These are phyloP conservation scores for Melaleuca alternifolia DNA, from an alignment of 345 rosid genomes.

Conservation along the genomic window DNA sequence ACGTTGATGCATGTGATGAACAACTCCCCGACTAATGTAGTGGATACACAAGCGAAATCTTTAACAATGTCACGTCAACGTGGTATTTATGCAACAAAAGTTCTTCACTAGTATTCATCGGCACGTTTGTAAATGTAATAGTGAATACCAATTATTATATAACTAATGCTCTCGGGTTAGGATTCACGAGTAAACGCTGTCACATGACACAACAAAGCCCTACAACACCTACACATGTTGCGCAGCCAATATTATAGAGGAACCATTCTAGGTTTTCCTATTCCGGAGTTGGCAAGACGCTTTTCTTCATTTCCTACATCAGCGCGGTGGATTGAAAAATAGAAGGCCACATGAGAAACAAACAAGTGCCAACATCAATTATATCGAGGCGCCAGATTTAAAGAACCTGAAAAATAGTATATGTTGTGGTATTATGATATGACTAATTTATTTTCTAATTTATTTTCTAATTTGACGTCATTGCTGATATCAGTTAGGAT, in stretches of 20 bases:
- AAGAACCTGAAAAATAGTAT: not conserved
- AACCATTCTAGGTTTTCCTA: not conserved
- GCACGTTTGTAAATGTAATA: not conserved
- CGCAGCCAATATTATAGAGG: not conserved
- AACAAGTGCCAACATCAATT: not conserved
- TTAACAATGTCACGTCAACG: not conserved
- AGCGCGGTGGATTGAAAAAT: not conserved
- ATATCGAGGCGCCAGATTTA: not conserved
- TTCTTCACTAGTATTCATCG: not conserved
- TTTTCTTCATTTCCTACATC: not conserved
- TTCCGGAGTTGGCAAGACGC: not conserved
- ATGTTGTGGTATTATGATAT: not conserved
- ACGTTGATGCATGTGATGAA: not conserved
- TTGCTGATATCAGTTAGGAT: not conserved
- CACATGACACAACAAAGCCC: not conserved
- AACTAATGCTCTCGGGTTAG: no score
- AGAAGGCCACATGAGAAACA: not conserved
- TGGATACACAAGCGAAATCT: not conserved
- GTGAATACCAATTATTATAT: no score
- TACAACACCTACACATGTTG: not conserved
- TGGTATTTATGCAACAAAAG: not conserved
- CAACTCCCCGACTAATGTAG: not conserved
- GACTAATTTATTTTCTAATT: no score
- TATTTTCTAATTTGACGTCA: not conserved
- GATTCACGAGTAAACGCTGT: no score